Base-by-base conservation (phyloP, 2,329 filamentous ascomycete species). In the Nothophaeocryptopus gaeumannii region DNA sequence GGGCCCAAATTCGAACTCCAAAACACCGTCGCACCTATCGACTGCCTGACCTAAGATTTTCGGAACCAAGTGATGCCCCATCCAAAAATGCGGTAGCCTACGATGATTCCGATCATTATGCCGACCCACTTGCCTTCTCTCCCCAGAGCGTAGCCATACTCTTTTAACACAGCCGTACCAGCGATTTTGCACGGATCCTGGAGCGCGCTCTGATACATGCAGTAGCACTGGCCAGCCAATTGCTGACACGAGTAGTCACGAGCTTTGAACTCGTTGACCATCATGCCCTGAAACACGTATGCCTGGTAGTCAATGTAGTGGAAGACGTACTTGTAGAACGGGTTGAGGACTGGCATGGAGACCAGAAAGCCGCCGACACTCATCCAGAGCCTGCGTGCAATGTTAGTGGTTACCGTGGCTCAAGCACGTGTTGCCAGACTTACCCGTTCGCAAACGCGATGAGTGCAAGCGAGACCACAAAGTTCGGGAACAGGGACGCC, bases 251-350 rank as follows among this genome's bases (percentile, higher is more conserved):
- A 63, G 64, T 88, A 95, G 2, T 71, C 76, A 7, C 86, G 74
- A 11, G 77, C 58, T 1, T 74, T 73, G 66, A 95, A 93, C 71
- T 95, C 88, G 63, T 93, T 95, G 45, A 92, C 83, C 88, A 95
- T 93, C 89, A 95, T 93, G 11, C 88, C 89, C 64, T 92, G 82
- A 66, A 95, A 95, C 3, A 95, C 89, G 61, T 91, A 95, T 36
- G 77, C 75, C 71, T 92, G 88, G 63, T 95, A 95, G 66, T 95
- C 87, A 64, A 91, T 91, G 68, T 91, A 95, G 65, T 91, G 86
- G 61, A 93, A 93, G 5, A 87, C 87, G 61, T 95, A 93, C 67
- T 83, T 81, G 83, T 87, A 95, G 60, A 95, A 95, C 2, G 79
- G 81, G 67, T 95, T 95, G 35, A 95, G 76, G 2, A 84, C 79